phyloP scores from a whole-genome alignment of 179 eudicot species.

The Actinidia arguta region DNA sequence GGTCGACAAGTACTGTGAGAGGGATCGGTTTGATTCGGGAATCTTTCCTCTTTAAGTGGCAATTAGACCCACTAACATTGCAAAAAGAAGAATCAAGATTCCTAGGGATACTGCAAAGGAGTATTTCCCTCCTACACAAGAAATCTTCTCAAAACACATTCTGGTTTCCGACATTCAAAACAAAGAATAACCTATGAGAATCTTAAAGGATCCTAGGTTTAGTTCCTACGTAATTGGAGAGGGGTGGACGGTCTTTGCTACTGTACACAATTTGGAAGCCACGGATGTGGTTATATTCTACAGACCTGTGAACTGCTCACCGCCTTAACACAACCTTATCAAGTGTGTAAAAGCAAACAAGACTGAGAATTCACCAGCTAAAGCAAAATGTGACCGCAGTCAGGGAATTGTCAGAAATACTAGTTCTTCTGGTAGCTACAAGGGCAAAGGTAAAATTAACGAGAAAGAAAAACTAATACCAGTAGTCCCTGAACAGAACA shows the following conservation, averaged over 20 bases:
- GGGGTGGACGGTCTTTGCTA: background rate
- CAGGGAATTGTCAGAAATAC: too few relatives aligned
- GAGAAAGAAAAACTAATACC: background rate
- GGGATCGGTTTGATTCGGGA: too few relatives aligned
- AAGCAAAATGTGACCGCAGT: background rate
- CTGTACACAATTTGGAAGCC: background rate
- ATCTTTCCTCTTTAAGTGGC: slow-evolving; percentile 1
- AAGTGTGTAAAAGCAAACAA: background rate
- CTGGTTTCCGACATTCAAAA: background rate
- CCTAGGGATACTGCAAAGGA: background rate
- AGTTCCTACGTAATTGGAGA: background rate
- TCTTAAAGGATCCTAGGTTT: background rate
- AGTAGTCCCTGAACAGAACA: background rate
- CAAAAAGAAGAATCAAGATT: background rate
- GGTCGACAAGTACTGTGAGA: too few relatives aligned
- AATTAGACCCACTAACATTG: background rate
- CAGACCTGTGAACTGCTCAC: background rate
- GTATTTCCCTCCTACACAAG: background rate
- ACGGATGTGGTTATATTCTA: background rate
- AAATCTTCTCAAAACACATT: background rate
- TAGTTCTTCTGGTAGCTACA: too few relatives aligned
- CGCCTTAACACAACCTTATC: background rate
- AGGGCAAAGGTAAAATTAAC: background rate
- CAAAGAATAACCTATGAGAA: background rate
- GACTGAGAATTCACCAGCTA: background rate